These are phyloP conservation scores for Phytophthora cryptogea DNA, from an alignment of 352 stramenopile species.

Conservation along the genomic window DNA sequence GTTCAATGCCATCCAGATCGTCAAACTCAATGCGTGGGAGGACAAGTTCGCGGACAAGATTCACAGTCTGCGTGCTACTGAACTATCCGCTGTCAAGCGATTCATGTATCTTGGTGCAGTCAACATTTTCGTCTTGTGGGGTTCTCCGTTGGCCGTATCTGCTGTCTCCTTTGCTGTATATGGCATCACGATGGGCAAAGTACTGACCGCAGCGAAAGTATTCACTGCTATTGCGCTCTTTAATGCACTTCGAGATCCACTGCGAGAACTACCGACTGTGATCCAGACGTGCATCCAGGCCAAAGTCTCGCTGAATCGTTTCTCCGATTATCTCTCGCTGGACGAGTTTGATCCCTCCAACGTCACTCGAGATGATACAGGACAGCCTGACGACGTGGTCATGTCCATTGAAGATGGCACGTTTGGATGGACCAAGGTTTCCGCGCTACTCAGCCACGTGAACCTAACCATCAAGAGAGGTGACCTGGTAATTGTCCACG, in stretches of 20 bases:
- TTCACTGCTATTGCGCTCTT: slow-evolving; percentile 63
- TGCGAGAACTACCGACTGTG: slow-evolving; percentile 39
- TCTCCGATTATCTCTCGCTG: slow-evolving; percentile 39
- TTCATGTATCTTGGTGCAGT: slow-evolving; percentile 46
- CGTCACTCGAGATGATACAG: slow-evolving; percentile 18
- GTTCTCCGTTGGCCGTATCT: slow-evolving; percentile 48
- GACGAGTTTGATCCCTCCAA: slow-evolving; percentile 32
- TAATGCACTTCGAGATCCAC: slow-evolving; percentile 42
- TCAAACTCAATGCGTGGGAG: slow-evolving; percentile 96
- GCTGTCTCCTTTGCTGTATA: slow-evolving; percentile 56
- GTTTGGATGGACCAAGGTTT: slow-evolving; percentile 41
- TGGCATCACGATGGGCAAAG: slow-evolving; percentile 38
- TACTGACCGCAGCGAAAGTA: slow-evolving; percentile 53
- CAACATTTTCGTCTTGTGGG: slow-evolving; percentile 69
- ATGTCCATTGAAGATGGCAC: slow-evolving; percentile 35
- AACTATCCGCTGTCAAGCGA: slow-evolving; percentile 77
- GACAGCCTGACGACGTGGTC: slow-evolving; percentile 11
- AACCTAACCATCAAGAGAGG: slow-evolving; percentile 46
- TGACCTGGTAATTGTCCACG: slow-evolving; percentile 59
- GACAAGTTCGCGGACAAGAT: slow-evolving; percentile 84
- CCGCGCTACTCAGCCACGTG: slow-evolving; percentile 37
- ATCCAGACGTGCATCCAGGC: slow-evolving; percentile 51
- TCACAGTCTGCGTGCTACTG: slow-evolving; percentile 58
- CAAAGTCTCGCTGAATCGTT: slow-evolving; percentile 39
- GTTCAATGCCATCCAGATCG: slow-evolving; percentile 92